These are phyloP conservation scores for Raffaelea ambrosiae DNA, from an alignment of 2,329 filamentous ascomycete species.

Conservation along the genomic window DNA sequence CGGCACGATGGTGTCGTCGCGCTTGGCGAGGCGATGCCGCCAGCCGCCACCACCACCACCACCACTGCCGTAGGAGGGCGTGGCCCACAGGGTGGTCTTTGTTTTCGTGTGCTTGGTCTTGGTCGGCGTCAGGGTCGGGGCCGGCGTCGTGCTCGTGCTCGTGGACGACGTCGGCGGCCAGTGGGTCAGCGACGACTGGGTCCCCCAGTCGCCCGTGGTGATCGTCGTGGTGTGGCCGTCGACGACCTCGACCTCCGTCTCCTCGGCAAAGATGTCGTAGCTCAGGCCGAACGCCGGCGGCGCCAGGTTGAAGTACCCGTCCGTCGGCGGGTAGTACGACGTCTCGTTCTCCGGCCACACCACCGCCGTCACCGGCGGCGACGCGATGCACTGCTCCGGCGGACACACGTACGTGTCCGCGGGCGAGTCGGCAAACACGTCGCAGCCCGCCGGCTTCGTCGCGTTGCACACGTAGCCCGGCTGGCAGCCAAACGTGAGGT, in stretches of 20 bases:
- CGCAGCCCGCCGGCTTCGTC: constrained; percentile 39
- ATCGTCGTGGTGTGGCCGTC: constrained; percentile 27
- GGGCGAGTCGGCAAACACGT: constrained; percentile 41
- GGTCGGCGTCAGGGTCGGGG: constrained; percentile 1
- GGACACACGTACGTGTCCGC: constrained; percentile 36
- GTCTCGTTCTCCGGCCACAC: constrained; percentile 37
- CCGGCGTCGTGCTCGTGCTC: not conserved
- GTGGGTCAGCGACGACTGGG: constrained; percentile 39
- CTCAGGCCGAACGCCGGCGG: constrained; percentile 54
- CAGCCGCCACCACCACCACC: not conserved
- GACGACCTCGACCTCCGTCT: constrained; percentile 26
- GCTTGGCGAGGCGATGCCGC: constrained; percentile 23
- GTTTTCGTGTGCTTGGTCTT: constrained; percentile 9
- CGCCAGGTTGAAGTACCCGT: constrained; percentile 58
- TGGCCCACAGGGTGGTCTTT: constrained; percentile 3
- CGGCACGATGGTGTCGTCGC: constrained; percentile 31
- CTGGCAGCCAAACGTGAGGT: constrained; percentile 44
- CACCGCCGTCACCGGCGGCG: constrained; percentile 27
- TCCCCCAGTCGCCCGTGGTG: constrained; percentile 47
- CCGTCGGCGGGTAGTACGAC: constrained; percentile 40
- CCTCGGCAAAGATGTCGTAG: constrained; percentile 50
- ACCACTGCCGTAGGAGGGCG: not conserved
- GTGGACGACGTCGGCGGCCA: constrained; percentile 21
- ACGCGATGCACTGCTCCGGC: constrained; percentile 31
- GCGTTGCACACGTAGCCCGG: constrained; percentile 45